Evolutionary conservation across 2,329 filamentous ascomycete species (phyloP), one percentile per base, ranked within the genome.

Genomic region (Pseudogymnoascus sp.): DNA sequence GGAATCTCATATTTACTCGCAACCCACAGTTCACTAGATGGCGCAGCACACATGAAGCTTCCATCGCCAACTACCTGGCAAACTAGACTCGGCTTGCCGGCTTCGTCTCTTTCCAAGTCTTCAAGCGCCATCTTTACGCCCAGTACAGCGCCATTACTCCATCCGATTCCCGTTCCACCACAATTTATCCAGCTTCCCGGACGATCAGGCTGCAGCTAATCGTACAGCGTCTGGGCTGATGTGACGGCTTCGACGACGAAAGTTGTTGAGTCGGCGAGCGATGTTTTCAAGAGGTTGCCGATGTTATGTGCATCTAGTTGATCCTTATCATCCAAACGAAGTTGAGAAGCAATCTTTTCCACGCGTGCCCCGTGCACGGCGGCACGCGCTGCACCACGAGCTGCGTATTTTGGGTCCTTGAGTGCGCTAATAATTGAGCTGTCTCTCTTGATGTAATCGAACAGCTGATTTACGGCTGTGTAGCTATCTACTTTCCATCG

Each of bases 11-110:
- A 84, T 19, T 81, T 76, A 67, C 74, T 76, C 6, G 80, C 74
- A 45, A 84, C 81, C 82, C 82, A 84, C 71, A 83, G 79, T 6
- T 82, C 81, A 31, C 79, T 83, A 1, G 77, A 77, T 0, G 82
- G 82, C 0, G 83, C 78, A 1, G 78, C 78, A 65, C 83, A 84
- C 63, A 84, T 72, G 67, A 78, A 83, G 4, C 80, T 81, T n/a
- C 82, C 82, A 62, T 84, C 82, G 19, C 81, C 82, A 0, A 84
- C 81, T 62, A 84, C 77, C 63, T 83, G 81, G 41, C 80, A 78
- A 5, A 84, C 81, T 65, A 82, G 80, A 64, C 76, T 77, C 55
- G 78, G 79, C 55, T 75, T 71, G 63, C 72, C 72, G 23, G 77
- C 75, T 60, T 76, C 75, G 63, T 74, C 72, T n/a, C 67, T 68